Evolutionary conservation across 2,329 filamentous ascomycete species (phyloP).

Genomic region (Pseudopyricularia javanii): DNA sequence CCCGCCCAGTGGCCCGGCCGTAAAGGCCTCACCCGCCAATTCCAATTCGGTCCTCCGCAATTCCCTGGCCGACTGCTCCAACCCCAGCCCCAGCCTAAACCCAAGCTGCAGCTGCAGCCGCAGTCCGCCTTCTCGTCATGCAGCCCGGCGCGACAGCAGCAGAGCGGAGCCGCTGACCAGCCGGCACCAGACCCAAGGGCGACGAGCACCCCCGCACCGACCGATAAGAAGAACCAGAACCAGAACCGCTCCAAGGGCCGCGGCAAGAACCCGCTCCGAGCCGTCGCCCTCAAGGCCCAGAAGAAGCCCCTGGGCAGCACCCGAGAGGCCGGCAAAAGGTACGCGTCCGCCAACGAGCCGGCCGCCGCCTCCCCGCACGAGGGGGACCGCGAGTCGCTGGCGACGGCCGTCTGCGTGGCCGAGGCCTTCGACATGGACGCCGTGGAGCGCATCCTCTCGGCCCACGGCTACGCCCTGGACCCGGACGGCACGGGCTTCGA

Average conservation of each 20-base stretch:
- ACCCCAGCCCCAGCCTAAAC: too few relatives aligned
- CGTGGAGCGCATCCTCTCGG: constrained; percentile 43
- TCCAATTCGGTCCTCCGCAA: neutral
- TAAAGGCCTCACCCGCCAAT: neutral
- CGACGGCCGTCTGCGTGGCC: constrained; percentile 49
- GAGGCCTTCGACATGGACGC: constrained; percentile 52
- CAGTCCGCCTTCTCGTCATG: neutral
- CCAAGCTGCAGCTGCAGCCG: neutral
- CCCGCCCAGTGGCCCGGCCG: neutral
- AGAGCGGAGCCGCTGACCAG: neutral
- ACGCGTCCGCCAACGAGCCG: neutral
- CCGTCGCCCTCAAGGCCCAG: constrained; percentile 80
- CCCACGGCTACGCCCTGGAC: constrained; percentile 49
- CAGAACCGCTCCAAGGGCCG: constrained; percentile 8
- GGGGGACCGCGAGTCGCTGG: constrained; percentile 26
- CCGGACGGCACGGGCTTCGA: constrained; percentile 50
- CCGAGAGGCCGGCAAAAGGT: neutral
- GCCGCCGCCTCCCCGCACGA: neutral
- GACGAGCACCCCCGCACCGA: neutral
- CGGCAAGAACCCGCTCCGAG: constrained; percentile 58
- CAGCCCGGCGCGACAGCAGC: constrained; percentile 4
- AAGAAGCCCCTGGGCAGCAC: constrained; percentile 19
- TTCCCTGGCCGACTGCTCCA: neutral
- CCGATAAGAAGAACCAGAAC: neutral
- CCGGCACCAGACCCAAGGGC: constrained; percentile 2